phyloP scores from a whole-genome alignment of 1,139 yeast species.

The Geotrichum klebahnii region DNA sequence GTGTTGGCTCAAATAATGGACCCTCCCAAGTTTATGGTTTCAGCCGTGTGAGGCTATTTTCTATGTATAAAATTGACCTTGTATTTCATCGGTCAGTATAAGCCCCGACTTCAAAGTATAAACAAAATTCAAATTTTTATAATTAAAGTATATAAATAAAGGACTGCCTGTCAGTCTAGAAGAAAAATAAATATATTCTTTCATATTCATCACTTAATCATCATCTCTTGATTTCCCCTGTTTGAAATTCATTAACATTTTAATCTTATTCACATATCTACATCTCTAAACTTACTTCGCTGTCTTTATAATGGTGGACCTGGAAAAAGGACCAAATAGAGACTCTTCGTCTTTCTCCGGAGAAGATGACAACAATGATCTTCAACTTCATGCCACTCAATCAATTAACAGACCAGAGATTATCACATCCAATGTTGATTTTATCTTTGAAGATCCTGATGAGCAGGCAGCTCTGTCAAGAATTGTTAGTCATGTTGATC shows the following conservation, averaged over 20 bases:
- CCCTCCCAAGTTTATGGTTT: no score
- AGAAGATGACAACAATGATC: background rate
- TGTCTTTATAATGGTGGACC: background rate
- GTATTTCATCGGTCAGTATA: no score
- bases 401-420: conserved; percentile 3
- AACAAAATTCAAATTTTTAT: no score
- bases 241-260: background rate
- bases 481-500: conserved; percentile 19
- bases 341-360: background rate
- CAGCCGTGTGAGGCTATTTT: no score
- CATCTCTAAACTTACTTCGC: background rate
- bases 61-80: no score
- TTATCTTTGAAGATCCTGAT: conserved; percentile 8
- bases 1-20: no score
- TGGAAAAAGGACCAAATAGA: background rate
- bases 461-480: conserved; percentile 4
- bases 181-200: no score
- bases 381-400: background rate
- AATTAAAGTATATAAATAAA: no score
- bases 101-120: no score
- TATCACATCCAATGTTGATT: conserved; percentile 3
- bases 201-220: no score
- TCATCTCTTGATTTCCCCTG: background rate
- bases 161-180: no score
- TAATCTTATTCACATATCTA: background rate